A percentile compares a stretch with the other conserved stretches of the same genome.
Conservation (phyloP, 192 early-diverging fungal species). For the Rhizoclosmatium globosum region DNA sequence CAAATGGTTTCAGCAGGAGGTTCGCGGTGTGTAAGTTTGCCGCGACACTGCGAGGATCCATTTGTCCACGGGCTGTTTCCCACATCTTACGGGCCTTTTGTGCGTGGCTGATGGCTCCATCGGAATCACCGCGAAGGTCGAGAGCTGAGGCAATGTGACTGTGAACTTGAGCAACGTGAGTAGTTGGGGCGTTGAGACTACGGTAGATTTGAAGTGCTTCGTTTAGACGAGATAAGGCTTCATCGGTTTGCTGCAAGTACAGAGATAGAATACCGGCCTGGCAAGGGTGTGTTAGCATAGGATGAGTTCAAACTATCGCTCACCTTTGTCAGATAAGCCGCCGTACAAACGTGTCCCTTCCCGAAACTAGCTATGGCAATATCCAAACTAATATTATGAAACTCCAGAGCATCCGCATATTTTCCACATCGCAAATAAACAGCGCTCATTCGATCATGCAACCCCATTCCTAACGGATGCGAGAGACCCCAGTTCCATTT, state of each 20-base stretch:
- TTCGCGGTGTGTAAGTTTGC: slow-evolving; percentile 53
- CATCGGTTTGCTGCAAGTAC: slow-evolving; percentile 35
- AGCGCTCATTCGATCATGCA: slow-evolving; percentile 55
- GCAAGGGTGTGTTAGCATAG: too few relatives aligned
- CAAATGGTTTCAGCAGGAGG: slow-evolving; percentile 53
- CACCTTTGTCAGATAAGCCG: slow-evolving; percentile 56
- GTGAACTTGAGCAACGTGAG: slow-evolving; percentile 52
- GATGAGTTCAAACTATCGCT: background rate
- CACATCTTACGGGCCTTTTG: slow-evolving; percentile 49
- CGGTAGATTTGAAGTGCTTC: slow-evolving; percentile 52
- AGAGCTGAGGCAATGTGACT: slow-evolving; percentile 50
- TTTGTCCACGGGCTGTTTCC: slow-evolving; percentile 50
- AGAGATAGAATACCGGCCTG: slow-evolving; percentile 33
- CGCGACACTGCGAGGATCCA: slow-evolving; percentile 55
- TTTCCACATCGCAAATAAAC: slow-evolving; percentile 39
- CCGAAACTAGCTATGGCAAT: slow-evolving; percentile 51
- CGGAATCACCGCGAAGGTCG: slow-evolving; percentile 51
- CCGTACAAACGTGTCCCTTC: slow-evolving; percentile 56
- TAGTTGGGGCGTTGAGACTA: slow-evolving; percentile 25
- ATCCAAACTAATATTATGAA: slow-evolving; percentile 46
- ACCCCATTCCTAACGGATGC: slow-evolving; percentile 51
- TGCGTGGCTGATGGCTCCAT: slow-evolving; percentile 51
- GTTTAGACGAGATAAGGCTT: slow-evolving; percentile 47
- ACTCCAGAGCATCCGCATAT: slow-evolving; percentile 46
- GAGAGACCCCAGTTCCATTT: slow-evolving; percentile 53